Base-by-base conservation (phyloP, 345 rosid genomes). In the Zanthoxylum bungeanum region DNA sequence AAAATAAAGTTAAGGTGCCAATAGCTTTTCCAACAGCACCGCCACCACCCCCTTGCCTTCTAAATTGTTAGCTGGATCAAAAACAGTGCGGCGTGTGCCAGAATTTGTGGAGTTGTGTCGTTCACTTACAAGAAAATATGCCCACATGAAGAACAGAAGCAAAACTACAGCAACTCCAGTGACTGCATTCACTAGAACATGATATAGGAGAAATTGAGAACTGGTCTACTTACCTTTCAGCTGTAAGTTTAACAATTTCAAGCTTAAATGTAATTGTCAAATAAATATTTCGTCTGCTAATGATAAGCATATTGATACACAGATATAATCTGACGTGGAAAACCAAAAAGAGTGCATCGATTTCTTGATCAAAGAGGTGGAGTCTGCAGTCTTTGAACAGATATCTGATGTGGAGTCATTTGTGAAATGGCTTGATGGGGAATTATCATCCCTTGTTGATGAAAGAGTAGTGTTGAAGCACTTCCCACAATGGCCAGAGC, bases 191-290 rank as follows among this genome's bases (percentile, higher is more conserved):
- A 82, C 71, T 59, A 78, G 72, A 88, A 85, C 83, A 90, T 95
- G 99, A n/a, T n/a, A 95, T 95, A 22, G 99, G 99, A 72, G 99
- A 95, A 75, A 92, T 95, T 31, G 99, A 95, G 83, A 89, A 95
- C 62, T 90, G 99, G 5, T 95, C 99, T 25, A 79, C 86, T 7
- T 87, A 95, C 83, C 85, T 95, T 71, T 84, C 90, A 51, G 97
- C 93, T 64, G 99, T 95, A 88, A 94, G 97, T 85, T 71, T 64
- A 44, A 19, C 19, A 71, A 17, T 55, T 44, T 65, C 31, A 36
- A 33, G 50, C 63, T 56, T 24, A 2, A 8, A 0, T 27, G 3
- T 64, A 42, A 22, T 58, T 53, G n/a, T 30, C 27, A 49, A 60
- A 31, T 57, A 49, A 42, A 30, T 17, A 25, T 33, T n/a, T 21